Evolutionary conservation across 140 eudicot genomes (phyloP).

Genomic region (Ambrosia hybrid): DNA sequence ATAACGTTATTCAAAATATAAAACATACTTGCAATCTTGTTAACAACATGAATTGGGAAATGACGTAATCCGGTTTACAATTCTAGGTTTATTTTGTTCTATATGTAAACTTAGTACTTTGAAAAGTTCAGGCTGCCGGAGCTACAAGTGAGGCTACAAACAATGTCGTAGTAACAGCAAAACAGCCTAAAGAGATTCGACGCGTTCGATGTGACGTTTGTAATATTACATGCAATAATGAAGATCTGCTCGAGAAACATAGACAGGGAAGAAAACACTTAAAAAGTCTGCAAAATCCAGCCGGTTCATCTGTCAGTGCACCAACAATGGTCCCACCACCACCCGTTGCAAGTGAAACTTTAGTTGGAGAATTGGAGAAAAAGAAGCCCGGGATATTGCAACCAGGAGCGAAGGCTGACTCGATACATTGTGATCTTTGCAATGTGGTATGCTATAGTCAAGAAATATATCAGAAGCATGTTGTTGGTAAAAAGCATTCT

Average conservation of each 20-base stretch:
- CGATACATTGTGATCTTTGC: conserved; percentile 37
- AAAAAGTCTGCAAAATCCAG: conserved; percentile 26
- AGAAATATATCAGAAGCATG: conserved; percentile 32
- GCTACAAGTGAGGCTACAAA: conserved; percentile 8
- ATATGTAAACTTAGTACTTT: conserved; percentile 10
- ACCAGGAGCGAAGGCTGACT: conserved; percentile 30
- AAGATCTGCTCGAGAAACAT: conserved; percentile 34
- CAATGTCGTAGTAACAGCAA: conserved; percentile 14
- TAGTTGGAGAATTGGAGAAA: conserved; percentile 26
- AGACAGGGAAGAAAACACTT: conserved; percentile 40
- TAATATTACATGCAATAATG: conserved; percentile 26
- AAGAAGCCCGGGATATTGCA: conserved; percentile 29
- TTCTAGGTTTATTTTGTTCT: background rate
- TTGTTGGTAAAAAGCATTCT: conserved; percentile 48
- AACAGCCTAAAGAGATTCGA: background rate
- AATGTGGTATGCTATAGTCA: conserved; percentile 42
- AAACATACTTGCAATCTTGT: background rate
- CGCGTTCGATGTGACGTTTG: conserved; percentile 35
- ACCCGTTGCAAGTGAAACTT: conserved; percentile 9
- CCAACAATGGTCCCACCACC: conserved; percentile 17
- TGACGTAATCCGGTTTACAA: background rate
- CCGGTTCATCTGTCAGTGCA: conserved; percentile 11
- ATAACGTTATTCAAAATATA: background rate
- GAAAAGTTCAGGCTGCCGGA: conserved; percentile 19
- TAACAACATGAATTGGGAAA: background rate